Evolutionary conservation across 164 flowering plant genomes (phyloP).

Genomic region (Liriodendron chinense): DNA sequence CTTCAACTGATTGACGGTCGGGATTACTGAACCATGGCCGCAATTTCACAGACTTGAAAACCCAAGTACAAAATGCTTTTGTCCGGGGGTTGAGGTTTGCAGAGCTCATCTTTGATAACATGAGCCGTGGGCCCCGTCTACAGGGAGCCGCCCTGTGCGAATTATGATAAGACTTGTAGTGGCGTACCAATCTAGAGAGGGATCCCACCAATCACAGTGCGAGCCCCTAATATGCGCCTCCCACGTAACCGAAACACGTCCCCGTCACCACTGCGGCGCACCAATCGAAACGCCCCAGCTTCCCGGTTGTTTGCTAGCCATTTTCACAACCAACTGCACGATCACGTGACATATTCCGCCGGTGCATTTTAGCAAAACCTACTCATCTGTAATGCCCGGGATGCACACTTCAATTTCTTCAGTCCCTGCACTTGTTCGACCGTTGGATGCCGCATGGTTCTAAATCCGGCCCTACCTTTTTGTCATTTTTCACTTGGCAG

Average conservation of each 20-base stretch:
- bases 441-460: background rate
- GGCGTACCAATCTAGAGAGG: background rate
- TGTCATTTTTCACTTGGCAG: slow-evolving; percentile 27
- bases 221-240: background rate
- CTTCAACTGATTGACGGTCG: background rate
- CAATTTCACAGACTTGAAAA: too few species aligned
- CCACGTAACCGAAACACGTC: background rate
- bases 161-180: background rate
- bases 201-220: background rate
- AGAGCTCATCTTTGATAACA: background rate
- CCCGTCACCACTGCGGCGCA: background rate
- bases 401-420: background rate
- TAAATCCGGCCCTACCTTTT: too few species aligned
- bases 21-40: background rate
- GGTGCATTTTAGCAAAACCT: background rate
- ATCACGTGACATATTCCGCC: background rate
- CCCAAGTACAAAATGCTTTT: too few species aligned
- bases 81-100: too few species aligned
- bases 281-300: background rate
- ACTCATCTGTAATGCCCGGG: background rate
- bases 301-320: background rate
- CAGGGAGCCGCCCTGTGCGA: background rate
- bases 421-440: too few species aligned
- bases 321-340: too few species aligned
- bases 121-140: background rate